Conservation (phyloP, 768 basidiomycete genomes). For the Lanmaoa pseudosensibilis region DNA sequence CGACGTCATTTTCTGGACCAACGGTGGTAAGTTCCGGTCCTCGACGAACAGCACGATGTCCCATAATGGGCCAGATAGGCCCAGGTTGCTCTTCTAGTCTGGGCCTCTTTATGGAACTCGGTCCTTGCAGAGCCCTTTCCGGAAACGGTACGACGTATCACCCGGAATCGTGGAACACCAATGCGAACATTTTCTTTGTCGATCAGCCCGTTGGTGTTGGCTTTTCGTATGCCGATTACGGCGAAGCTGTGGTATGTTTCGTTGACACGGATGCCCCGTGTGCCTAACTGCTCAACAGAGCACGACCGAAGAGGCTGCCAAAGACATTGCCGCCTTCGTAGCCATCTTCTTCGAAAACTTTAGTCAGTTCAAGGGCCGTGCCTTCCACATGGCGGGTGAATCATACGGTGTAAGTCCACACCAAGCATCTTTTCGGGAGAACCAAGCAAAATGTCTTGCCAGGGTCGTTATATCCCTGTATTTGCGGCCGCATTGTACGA, state of each 20-base stretch:
- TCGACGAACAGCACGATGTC: not conserved
- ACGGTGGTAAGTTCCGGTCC: conserved; percentile 47
- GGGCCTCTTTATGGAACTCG: conserved; percentile 72
- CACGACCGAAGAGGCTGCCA: conserved; percentile 65
- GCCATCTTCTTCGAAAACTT: conserved; percentile 76
- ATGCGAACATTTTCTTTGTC: conserved; percentile 52
- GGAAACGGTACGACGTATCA: conserved; percentile 52
- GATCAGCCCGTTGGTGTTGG: conserved; percentile 49
- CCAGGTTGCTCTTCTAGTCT: conserved; percentile 59
- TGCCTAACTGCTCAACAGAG: conserved; percentile 35
- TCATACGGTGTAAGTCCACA: conserved; percentile 46
- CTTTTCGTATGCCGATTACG: conserved; percentile 47
- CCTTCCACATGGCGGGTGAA: conserved; percentile 61
- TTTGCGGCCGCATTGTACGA: conserved; percentile 51
- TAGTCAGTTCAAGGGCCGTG: conserved; percentile 62
- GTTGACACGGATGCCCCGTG: not conserved
- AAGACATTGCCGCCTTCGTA: conserved; percentile 70
- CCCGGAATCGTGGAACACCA: conserved; percentile 65
- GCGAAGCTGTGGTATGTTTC: conserved; percentile 36
- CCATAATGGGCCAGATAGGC: conserved; percentile 15
- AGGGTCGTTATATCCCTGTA: conserved; percentile 55
- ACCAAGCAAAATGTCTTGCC: not conserved
- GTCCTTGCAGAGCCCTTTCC: conserved; percentile 66
- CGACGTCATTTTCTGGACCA: conserved; percentile 59
- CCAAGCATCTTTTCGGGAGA: not conserved